phyloP scores from a whole-genome alignment of 805 yeast species.

The Starmera dryadoides region DNA sequence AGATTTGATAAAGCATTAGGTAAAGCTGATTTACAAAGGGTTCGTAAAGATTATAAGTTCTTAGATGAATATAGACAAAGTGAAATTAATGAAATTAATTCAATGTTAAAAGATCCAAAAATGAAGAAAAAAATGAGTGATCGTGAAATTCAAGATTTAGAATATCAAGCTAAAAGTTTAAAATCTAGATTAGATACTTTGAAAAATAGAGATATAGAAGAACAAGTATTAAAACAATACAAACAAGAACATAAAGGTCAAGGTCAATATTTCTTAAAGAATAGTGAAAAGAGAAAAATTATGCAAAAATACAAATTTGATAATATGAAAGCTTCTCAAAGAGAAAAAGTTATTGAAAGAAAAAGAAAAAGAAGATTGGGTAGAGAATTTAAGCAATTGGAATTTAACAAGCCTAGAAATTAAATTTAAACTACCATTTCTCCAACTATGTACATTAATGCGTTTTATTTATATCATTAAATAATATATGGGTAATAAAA shows the following conservation, averaged over 20 bases:
- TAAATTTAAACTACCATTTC: neutral
- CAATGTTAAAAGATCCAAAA: constrained; percentile 45
- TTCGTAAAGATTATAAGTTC: constrained; percentile 76
- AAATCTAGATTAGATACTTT: constrained; percentile 61
- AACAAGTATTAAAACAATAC: constrained; percentile 52
- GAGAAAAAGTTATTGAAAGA: constrained; percentile 79
- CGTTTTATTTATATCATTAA: neutral
- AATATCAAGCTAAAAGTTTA: constrained; percentile 52
- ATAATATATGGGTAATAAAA: neutral
- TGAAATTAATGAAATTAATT: constrained; percentile 59
- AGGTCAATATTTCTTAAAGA: constrained; percentile 54
- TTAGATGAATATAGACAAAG: constrained; percentile 76
- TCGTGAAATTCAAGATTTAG: constrained; percentile 44
- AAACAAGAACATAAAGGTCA: constrained; percentile 41
- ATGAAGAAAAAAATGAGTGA: constrained; percentile 33
- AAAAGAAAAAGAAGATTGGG: constrained; percentile 83
- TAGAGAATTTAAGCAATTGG: constrained; percentile 58
- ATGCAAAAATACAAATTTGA: constrained; percentile 75
- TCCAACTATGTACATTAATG: neutral
- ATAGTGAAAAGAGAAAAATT: constrained; percentile 65
- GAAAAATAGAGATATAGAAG: constrained; percentile 69
- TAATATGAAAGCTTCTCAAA: constrained; percentile 58
- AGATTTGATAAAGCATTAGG: constrained; percentile 90
- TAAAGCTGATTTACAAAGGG: constrained; percentile 58
- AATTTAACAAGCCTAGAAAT: constrained; percentile 26